Percentiles rank a stretch among this genome's conserved stretches.
Evolutionary conservation across 306 rosid species (phyloP).

Genomic region (Cucumis melo): DNA sequence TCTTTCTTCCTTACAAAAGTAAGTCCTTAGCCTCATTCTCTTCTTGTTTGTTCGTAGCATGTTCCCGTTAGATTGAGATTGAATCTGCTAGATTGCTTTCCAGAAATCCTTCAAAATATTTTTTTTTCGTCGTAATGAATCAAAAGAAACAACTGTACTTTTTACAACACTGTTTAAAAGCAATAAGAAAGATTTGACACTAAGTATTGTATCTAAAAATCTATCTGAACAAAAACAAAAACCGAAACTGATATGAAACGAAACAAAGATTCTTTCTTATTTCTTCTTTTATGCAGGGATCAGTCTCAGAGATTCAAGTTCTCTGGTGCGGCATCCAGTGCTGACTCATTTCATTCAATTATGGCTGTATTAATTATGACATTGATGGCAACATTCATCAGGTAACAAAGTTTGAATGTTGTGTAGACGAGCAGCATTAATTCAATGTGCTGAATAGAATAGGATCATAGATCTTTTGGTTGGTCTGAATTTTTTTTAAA

Average conservation of each 20-base stretch:
- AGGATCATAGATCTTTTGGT: background rate
- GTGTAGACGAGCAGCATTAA: background rate
- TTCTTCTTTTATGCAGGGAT: constrained; percentile 39
- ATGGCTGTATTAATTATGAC: background rate
- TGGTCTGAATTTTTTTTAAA: background rate
- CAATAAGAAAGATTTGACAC: too few relatives aligned
- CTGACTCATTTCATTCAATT: background rate
- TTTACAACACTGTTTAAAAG: background rate
- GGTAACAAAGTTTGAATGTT: constrained; percentile 2
- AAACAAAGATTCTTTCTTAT: background rate
- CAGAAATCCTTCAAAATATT: background rate
- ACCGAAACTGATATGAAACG: too few relatives aligned
- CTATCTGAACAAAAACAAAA: too few relatives aligned
- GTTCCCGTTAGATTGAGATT: background rate
- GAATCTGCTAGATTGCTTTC: background rate
- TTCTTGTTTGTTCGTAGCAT: background rate
- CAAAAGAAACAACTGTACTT: background rate
- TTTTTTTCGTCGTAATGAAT: background rate
- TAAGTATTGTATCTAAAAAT: too few relatives aligned
- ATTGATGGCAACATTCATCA: background rate
- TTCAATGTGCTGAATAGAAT: background rate
- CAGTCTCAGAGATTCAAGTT: constrained; percentile 74
- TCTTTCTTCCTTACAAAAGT: constrained; percentile 78
- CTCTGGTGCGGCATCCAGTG: constrained; percentile 20
- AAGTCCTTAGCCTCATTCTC: constrained; percentile 17